Evolutionary conservation across 148 eudicot genomes (phyloP), one percentile per base, ranked within the genome.

Genomic region (Polygonum maritimum): DNA sequence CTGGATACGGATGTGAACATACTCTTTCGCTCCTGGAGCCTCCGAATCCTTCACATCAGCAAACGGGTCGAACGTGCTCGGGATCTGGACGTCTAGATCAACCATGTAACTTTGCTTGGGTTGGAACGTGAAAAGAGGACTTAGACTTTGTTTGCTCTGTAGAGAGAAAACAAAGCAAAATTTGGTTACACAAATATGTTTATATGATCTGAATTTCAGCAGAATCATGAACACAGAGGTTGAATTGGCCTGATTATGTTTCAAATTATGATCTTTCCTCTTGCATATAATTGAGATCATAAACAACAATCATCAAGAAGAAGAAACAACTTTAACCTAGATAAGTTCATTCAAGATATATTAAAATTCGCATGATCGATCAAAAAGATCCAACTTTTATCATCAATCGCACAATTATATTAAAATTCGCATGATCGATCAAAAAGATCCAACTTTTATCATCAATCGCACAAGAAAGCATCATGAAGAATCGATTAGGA

Each of bases 1-100:
- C 48, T 89, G 96, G 70, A 90, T 85, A 3, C 98, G 88, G 6
- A 92, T 89, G 80, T 92, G 98, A 73, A 92, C 96, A 83, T 89
- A 89, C 85, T 88, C 97, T 48, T 87, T 89, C 0, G 85, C 74
- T 74, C 97, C 97, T 2, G 92, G 80, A 21, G 89, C 89, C 4
- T 74, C 93, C 10, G 88, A 76, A 51, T 86, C 86, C 49, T 90
- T 80, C 2, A 87, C 93, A 84, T 92, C 98, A 15, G 90, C 84
- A 74, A 92, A 92, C 36, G 98, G 98, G 79, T 92, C 98, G 39
- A 90, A 80, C 45, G 91, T 80, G 11, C 83, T 65, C 9, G 96
- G 98, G 74, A 90, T 85, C 74, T 85, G 86, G 33, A 75, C 67
- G 72, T 90, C 96, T 62, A 84, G 48, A 76, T 92, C 98, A 90